Conservation (phyloP, 768 basidiomycete genomes). For the Tulasnella sp. region DNA sequence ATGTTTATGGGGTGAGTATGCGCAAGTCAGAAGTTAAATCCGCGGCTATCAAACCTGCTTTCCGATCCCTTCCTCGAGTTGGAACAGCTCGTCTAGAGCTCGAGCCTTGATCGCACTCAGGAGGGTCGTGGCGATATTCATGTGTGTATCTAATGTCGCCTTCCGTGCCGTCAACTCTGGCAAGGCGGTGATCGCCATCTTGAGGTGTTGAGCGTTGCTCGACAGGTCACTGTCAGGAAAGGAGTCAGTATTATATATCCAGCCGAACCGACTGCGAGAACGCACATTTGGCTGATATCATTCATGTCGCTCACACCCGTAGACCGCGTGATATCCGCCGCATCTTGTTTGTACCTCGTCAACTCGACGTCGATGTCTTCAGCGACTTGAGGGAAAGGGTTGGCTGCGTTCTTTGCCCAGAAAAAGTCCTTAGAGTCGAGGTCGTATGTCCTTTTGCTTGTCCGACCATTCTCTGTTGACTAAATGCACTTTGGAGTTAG, state of each 20-base stretch:
- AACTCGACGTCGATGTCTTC: slow-evolving; percentile 92
- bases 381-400: slow-evolving; percentile 96
- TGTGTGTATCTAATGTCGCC: slow-evolving; percentile 92
- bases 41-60: slow-evolving; percentile 53
- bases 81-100: slow-evolving; percentile 94
- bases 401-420: slow-evolving; percentile 93
- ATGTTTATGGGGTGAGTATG: too few species aligned
- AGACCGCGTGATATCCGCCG: slow-evolving; percentile 90
- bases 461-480: slow-evolving; percentile 42
- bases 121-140: slow-evolving; percentile 96
- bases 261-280: not conserved
- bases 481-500: slow-evolving; percentile 16
- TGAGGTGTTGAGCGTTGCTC: slow-evolving; percentile 86
- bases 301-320: slow-evolving; percentile 94
- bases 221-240: slow-evolving; percentile 60
- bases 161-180: slow-evolving; percentile 96
- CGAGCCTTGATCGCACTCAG: slow-evolving; percentile 92
- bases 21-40: not conserved
- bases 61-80: slow-evolving; percentile 80
- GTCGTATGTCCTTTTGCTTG: slow-evolving; percentile 73
- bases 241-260: not conserved
- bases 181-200: slow-evolving; percentile 92
- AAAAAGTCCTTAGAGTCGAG: slow-evolving; percentile 98
- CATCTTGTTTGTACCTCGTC: slow-evolving; percentile 77
- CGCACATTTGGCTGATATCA: slow-evolving; percentile 89